Percentiles rank a stretch among this genome's conserved stretches.
Conservation (phyloP, 768 basidiomycete species). For the Boletus pseudo-olivaceus region DNA sequence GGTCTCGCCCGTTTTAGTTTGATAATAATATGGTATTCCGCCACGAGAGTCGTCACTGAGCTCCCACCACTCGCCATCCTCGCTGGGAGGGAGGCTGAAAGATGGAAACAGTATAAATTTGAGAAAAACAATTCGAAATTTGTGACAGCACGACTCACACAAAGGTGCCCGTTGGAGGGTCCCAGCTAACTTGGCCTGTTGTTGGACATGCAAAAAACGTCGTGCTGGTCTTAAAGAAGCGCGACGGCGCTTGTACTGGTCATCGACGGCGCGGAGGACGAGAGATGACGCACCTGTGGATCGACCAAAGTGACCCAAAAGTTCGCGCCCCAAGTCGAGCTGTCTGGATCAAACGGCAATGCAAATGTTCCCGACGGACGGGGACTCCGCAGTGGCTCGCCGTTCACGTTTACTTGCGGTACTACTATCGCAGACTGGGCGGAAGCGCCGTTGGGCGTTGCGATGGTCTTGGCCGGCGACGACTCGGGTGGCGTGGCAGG, state of each 20-base stretch:
- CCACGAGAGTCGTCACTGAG: slow-evolving; percentile 78
- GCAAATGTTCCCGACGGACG: slow-evolving; percentile 29
- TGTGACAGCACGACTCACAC: slow-evolving; percentile 51
- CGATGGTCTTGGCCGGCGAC: slow-evolving; percentile 6
- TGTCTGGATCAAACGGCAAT: slow-evolving; percentile 28
- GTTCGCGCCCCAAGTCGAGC: slow-evolving; percentile 76
- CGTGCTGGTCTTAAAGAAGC: slow-evolving; percentile 43
- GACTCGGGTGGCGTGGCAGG: slow-evolving; percentile 2
- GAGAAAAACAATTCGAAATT: slow-evolving; percentile 18
- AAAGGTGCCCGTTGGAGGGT: slow-evolving; percentile 84
- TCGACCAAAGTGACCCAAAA: slow-evolving; percentile 95
- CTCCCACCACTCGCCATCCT: slow-evolving; percentile 96
- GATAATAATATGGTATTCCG: slow-evolving; percentile 90
- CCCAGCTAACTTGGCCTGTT: slow-evolving; percentile 91
- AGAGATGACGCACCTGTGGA: slow-evolving; percentile 63
- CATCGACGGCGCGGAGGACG: slow-evolving; percentile 6
- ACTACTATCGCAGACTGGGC: slow-evolving; percentile 20
- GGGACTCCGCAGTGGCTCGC: slow-evolving; percentile 31
- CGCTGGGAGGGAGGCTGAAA: slow-evolving; percentile 71
- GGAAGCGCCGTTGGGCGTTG: slow-evolving; percentile 11
- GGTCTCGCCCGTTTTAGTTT: slow-evolving; percentile 86
- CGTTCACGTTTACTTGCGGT: slow-evolving; percentile 35
- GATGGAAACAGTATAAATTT: neutral
- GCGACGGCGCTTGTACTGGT: slow-evolving; percentile 4
- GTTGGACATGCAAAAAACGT: slow-evolving; percentile 93